Conservation (phyloP, 192 early-diverging fungal species). For the Backusella tuberculispora region DNA sequence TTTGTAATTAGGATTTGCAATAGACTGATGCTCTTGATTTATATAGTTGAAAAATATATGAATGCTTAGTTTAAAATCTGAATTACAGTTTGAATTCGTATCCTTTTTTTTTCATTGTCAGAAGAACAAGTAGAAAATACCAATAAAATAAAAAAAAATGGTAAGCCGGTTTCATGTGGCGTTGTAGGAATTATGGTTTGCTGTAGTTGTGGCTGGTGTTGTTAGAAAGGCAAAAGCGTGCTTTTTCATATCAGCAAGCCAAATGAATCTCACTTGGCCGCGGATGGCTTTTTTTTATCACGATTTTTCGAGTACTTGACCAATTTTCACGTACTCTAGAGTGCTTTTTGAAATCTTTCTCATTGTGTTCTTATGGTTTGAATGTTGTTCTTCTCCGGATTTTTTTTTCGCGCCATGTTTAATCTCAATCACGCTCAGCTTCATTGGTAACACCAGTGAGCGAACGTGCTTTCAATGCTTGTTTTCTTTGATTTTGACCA, state of each 20-base stretch:
- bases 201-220: conserved; percentile 34
- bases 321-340: conserved; percentile 57
- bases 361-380: conserved; percentile 2
- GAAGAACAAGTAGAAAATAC: conserved; percentile 28
- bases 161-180: too few species aligned
- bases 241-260: too few species aligned
- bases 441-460: background rate
- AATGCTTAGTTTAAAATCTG: background rate
- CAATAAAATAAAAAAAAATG: conserved; percentile 28
- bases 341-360: conserved; percentile 41
- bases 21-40: conserved; percentile 50
- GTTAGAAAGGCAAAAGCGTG: background rate
- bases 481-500: conserved; percentile 17
- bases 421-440: conserved; percentile 24
- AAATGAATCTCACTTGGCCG: background rate
- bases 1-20: conserved; percentile 50
- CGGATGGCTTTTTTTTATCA: background rate
- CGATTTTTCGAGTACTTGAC: conserved; percentile 66
- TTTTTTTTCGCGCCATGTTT: conserved; percentile 15
- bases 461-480: conserved; percentile 17
- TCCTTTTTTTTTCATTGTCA: conserved; percentile 38
- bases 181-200: conserved; percentile 33
- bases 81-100: too few species aligned
- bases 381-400: conserved; percentile 24
- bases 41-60: conserved; percentile 50